Evolutionary conservation across 495 filamentous ascomycete genomes (phyloP).

Genomic region (Aspergillus sparsus): DNA sequence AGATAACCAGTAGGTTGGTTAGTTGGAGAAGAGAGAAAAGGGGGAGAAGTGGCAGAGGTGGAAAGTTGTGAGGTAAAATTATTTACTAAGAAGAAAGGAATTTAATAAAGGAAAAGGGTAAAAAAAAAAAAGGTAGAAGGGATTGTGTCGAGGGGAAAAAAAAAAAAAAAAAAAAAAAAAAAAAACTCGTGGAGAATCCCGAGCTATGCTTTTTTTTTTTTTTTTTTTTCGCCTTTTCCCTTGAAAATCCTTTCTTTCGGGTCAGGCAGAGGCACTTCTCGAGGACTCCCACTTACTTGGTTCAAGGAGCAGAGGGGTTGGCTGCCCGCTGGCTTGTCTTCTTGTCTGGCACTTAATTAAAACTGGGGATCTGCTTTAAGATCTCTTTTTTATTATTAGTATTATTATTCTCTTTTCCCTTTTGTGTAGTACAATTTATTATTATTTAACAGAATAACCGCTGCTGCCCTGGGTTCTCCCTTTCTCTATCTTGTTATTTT

Average conservation of each 20-base stretch:
- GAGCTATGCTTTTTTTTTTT: constrained; percentile 21
- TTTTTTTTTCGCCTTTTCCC: constrained; percentile 18
- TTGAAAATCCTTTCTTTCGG: constrained; percentile 9
- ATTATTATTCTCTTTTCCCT: constrained; percentile 15
- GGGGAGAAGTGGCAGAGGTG: constrained; percentile 31
- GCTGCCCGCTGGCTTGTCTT: neutral
- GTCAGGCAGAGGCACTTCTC: neutral
- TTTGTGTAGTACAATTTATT: neutral
- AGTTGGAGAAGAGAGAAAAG: constrained; percentile 24
- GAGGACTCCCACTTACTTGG: constrained; percentile 5
- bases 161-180: constrained; percentile 15
- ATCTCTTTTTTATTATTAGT: constrained; percentile 4
- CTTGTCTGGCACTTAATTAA: constrained; percentile 15
- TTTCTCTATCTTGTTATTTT: neutral
- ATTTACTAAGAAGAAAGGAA: constrained; percentile 46
- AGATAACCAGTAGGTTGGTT: constrained; percentile 34
- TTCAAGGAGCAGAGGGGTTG: constrained; percentile 9
- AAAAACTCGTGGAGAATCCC: constrained; percentile 21
- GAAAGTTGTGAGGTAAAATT: constrained; percentile 48
- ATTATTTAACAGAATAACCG: neutral
- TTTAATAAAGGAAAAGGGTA: constrained; percentile 18
- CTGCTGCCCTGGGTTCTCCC: neutral
- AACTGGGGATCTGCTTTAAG: constrained; percentile 17
- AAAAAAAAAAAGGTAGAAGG: constrained; percentile 10
- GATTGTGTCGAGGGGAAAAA: constrained; percentile 17